Evolutionary conservation across 768 basidiomycete genomes (phyloP).

Genomic region (Rhizopogon vulgaris): DNA sequence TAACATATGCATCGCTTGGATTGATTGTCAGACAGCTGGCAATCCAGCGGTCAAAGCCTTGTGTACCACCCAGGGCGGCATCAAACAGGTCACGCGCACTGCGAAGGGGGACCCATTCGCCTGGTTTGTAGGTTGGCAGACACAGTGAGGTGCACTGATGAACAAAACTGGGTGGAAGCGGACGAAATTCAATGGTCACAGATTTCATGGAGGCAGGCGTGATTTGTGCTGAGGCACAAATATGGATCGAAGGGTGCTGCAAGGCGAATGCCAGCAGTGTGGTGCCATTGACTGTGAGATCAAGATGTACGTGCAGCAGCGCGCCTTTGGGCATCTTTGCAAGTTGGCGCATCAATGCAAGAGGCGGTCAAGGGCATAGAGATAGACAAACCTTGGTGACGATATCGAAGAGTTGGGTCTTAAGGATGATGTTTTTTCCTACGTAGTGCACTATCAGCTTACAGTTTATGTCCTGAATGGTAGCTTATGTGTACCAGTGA

Average conservation of each 20-base stretch:
- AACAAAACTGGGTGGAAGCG: conserved; percentile 31
- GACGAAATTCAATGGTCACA: conserved; percentile 47
- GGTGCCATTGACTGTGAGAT: conserved; percentile 56
- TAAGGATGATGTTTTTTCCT: conserved; percentile 53
- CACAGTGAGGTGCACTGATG: conserved; percentile 21
- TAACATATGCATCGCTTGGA: conserved; percentile 65
- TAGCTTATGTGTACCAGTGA: conserved; percentile 45
- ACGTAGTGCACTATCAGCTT: background rate
- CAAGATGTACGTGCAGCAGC: conserved; percentile 70
- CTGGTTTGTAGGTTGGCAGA: conserved; percentile 35
- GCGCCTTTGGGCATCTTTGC: conserved; percentile 76
- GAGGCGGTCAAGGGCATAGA: background rate
- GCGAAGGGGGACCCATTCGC: conserved; percentile 49
- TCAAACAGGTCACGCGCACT: conserved; percentile 51
- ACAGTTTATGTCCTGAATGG: background rate
- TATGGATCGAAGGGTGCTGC: conserved; percentile 53
- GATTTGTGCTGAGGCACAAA: conserved; percentile 39
- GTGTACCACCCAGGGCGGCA: conserved; percentile 46
- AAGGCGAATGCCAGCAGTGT: conserved; percentile 50
- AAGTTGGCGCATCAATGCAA: background rate
- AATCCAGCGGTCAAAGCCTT: conserved; percentile 67
- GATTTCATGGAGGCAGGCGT: conserved; percentile 34
- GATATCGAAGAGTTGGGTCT: conserved; percentile 56
- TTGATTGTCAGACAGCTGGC: conserved; percentile 56
- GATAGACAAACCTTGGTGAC: conserved; percentile 43